Evolutionary conservation across 2,329 filamentous ascomycete species (phyloP), one percentile per base, ranked within the genome.

Genomic region (Hymenoscyphus repandus): DNA sequence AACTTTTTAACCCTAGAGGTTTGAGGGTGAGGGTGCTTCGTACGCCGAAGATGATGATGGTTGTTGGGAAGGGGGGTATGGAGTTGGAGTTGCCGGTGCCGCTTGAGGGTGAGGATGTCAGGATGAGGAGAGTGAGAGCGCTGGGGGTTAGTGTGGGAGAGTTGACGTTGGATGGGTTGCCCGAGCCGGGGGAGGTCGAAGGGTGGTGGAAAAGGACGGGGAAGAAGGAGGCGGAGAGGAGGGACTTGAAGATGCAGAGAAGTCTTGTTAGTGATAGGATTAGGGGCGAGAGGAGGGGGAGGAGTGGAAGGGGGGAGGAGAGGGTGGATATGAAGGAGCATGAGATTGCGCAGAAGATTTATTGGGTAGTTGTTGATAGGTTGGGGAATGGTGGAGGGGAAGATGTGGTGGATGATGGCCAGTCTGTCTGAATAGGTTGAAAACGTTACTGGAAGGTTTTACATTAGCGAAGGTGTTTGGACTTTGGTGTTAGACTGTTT

Each of bases 331-430:
- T 9, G 36, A 10, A 32, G 17, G 45, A 47, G 36, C 34, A 40
- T 17, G 31, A 48, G 12, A 6, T 51, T n/a, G 41, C 46, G 10
- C 38, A 52, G 46, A 52, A 53, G 37, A 45, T 50, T 10, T 50
- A 52, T 20, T 57, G 52, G 52, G 47, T 54, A 38, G 52, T 54
- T 3, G 49, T 57, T 38, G 38, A 49, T 17, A 22, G 37, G 6
- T 27, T 27, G 7, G 22, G 22, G 22, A 27, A 27, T 27, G 22
- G 22, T 27, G 30, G 34, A 7, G 43, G 22, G 1, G 47, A 49
- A 12, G 51, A 44, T 34, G 51, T 53, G 44, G 43, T 56, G 34
- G 49, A 50, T 12, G 43, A 45, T 20, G 43, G 22, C 22, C 22
- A 27, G 7, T 27, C 22, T 27, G 22, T 27, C 7, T 27, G 7